Percentiles rank a stretch among this genome's conserved stretches.
Conservation (phyloP, 2,329 filamentous ascomycete species). For the Verticillium dahliae region DNA sequence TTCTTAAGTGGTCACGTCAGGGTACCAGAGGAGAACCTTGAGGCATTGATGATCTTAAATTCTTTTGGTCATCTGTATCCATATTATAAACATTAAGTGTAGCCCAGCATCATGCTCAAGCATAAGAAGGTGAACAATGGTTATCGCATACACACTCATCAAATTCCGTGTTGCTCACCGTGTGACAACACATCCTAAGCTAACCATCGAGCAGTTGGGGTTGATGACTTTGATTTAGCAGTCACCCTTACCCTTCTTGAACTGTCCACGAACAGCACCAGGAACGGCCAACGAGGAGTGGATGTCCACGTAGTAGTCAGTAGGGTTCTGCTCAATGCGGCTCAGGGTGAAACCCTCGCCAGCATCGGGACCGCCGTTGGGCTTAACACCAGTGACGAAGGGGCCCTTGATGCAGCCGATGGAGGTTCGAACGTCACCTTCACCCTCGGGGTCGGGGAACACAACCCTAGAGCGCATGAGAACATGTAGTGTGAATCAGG, state of each 20-base stretch:
- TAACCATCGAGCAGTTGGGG: background rate
- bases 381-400: slow-evolving; percentile 24
- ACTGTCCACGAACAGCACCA: slow-evolving; percentile 46
- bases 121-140: background rate
- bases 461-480: slow-evolving; percentile 24
- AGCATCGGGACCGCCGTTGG: slow-evolving; percentile 21
- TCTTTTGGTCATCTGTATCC: background rate
- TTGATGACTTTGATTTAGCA: background rate
- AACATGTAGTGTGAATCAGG: background rate
- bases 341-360: slow-evolving; percentile 37
- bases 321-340: slow-evolving; percentile 43
- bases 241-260: slow-evolving; percentile 16
- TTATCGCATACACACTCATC: background rate
- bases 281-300: slow-evolving; percentile 41
- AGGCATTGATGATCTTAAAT: background rate
- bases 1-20: background rate
- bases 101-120: background rate
- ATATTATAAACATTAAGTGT: background rate
- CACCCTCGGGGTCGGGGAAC: slow-evolving; percentile 39
- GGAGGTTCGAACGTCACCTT: slow-evolving; percentile 25
- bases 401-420: slow-evolving; percentile 33
- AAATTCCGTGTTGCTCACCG: background rate
- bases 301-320: slow-evolving; percentile 44
- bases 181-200: too few species aligned
- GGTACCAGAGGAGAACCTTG: background rate